Percentiles rank a stretch among this genome's conserved stretches.
Evolutionary conservation across 2,329 filamentous ascomycete genomes (phyloP).

Genomic region (Fusarium pilosicola): DNA sequence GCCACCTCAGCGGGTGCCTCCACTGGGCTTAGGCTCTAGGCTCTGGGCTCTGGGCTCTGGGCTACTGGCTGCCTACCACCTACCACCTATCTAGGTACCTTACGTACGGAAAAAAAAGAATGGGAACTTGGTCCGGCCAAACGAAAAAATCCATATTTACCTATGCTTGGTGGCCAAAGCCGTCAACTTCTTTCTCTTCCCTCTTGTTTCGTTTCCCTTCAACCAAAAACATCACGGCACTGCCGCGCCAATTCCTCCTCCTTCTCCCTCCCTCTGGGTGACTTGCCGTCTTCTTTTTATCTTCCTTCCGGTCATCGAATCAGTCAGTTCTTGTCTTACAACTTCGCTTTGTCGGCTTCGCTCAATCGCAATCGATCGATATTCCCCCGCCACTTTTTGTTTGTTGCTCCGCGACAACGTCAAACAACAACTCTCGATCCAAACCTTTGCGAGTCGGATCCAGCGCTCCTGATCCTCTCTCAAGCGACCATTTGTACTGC

Average conservation of each 20-base stretch:
- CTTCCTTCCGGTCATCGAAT: constrained; percentile 46
- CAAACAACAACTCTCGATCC: constrained; percentile 15
- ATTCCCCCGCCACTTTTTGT: constrained; percentile 31
- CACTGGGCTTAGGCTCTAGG: background rate
- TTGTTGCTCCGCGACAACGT: constrained; percentile 36
- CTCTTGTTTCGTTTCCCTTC: constrained; percentile 39
- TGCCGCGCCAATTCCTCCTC: constrained; percentile 57
- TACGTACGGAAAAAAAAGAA: constrained; percentile 17
- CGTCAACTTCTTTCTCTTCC: constrained; percentile 33
- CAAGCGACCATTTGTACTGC: constrained; percentile 29
- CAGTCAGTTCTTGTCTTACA: constrained; percentile 50
- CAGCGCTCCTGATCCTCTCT: background rate
- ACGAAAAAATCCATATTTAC: constrained; percentile 39
- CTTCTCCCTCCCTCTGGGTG: constrained; percentile 50
- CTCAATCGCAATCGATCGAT: constrained; percentile 39
- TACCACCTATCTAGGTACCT: background rate
- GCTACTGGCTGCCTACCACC: background rate
- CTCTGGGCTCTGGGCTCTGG: background rate
- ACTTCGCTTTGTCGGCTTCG: constrained; percentile 33
- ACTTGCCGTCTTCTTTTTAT: constrained; percentile 51
- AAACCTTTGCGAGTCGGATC: constrained; percentile 6
- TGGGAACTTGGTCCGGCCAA: background rate
- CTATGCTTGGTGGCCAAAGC: constrained; percentile 33
- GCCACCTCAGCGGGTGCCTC: constrained; percentile 8
- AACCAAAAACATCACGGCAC: constrained; percentile 53